Conservation (phyloP, 306 rosid species). For the Casuarina equisetifolia region DNA sequence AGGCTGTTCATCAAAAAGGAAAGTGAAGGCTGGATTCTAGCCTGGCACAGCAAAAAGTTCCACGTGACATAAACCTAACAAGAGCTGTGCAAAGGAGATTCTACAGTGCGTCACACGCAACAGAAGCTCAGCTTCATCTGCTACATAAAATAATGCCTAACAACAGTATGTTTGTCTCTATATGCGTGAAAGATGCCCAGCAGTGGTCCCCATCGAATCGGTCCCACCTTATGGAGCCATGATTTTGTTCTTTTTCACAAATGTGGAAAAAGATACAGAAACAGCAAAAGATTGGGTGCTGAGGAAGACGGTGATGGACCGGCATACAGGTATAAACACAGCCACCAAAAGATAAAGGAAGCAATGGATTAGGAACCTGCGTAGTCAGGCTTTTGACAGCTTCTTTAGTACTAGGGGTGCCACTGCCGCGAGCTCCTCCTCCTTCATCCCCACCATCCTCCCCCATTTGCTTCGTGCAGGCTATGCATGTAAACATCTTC, state of each 20-base stretch:
- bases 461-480: slow-evolving; percentile 69
- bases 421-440: slow-evolving; percentile 71
- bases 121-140: not conserved
- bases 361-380: slow-evolving; percentile 60
- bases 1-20: not conserved
- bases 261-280: slow-evolving; percentile 44
- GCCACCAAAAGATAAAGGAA: slow-evolving; percentile 4
- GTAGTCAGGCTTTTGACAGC: slow-evolving; percentile 93
- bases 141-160: too few species aligned
- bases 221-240: slow-evolving; percentile 27
- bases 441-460: slow-evolving; percentile 50
- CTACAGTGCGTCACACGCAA: slow-evolving; percentile 2
- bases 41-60: not conserved
- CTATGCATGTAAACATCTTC: slow-evolving; percentile 93
- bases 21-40: not conserved
- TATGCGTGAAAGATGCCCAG: slow-evolving; percentile 38
- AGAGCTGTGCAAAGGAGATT: not conserved
- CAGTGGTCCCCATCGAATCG: slow-evolving; percentile 56
- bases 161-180: not conserved
- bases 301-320: slow-evolving; percentile 21
- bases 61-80: not conserved
- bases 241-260: slow-evolving; percentile 47
- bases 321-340: not conserved
- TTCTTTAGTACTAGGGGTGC: slow-evolving; percentile 92
- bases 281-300: slow-evolving; percentile 49